Conservation (phyloP, 75 land plant species). For the Cunninghamia lanceolata region DNA sequence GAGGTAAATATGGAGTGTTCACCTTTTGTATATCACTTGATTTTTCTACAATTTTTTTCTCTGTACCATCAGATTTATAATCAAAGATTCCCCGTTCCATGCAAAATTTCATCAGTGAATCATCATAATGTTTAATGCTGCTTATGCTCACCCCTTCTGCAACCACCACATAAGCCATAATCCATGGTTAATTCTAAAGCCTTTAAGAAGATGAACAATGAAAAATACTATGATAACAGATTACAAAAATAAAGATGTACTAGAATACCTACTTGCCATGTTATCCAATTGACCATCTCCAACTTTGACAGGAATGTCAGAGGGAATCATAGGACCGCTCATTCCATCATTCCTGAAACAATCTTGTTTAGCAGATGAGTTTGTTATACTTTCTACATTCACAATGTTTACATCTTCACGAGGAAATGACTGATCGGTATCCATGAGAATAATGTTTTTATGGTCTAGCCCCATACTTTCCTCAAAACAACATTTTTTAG, state of each 20-base stretch:
- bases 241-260: background rate
- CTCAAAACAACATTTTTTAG: slow-evolving; percentile 2
- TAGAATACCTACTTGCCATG: background rate
- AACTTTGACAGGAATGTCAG: slow-evolving; percentile 2
- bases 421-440: background rate
- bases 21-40: slow-evolving; percentile 4
- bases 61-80: background rate
- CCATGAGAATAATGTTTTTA: background rate
- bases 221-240: background rate
- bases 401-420: background rate
- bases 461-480: background rate
- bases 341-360: background rate
- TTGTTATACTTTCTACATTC: background rate
- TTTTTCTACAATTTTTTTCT: background rate
- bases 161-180: background rate
- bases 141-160: background rate
- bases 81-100: background rate
- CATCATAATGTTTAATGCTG: background rate
- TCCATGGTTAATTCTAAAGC: background rate
- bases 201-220: slow-evolving; percentile 6
- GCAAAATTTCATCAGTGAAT: background rate
- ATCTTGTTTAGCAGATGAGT: background rate
- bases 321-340: background rate
- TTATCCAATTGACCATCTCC: background rate
- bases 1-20: background rate